These are phyloP conservation scores for Trichoderma asperellum DNA, from an alignment of 2,329 filamentous ascomycete genomes.

Conservation along the genomic window DNA sequence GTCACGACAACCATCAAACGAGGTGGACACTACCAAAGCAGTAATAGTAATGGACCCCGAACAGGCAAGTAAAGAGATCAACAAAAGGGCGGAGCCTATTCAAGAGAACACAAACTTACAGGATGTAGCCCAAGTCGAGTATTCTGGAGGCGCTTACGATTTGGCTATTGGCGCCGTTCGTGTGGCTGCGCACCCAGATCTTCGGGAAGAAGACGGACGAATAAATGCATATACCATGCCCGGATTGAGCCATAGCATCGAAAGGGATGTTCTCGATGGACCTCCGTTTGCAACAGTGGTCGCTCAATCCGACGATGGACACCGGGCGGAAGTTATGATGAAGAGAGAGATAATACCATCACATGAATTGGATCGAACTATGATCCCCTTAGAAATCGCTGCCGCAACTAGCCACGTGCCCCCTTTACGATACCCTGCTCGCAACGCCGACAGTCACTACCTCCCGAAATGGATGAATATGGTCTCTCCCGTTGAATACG, in stretches of 20 bases:
- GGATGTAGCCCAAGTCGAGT: constrained; percentile 27
- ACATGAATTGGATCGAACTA: constrained; percentile 27
- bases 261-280: constrained; percentile 15
- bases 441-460: constrained; percentile 22
- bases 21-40: constrained; percentile 18
- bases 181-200: constrained; percentile 27
- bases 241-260: constrained; percentile 23
- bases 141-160: constrained; percentile 27
- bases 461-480: constrained; percentile 14
- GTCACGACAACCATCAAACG: constrained; percentile 3
- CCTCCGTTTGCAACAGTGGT: constrained; percentile 18
- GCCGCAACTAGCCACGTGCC: constrained; percentile 23
- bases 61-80: constrained; percentile 31
- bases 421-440: constrained; percentile 26
- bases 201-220: constrained; percentile 26
- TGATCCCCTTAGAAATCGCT: constrained; percentile 25
- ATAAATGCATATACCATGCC: constrained; percentile 25
- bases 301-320: constrained; percentile 27
- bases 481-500: constrained; percentile 21
- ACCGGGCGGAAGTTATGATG: constrained; percentile 19
- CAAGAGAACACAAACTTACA: constrained; percentile 29
- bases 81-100: constrained; percentile 26
- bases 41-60: constrained; percentile 22
- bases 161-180: constrained; percentile 29
- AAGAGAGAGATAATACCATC: constrained; percentile 19